Base-by-base conservation (phyloP, 345 rosid genomes). In the Rhodomyrtus tomentosa region DNA sequence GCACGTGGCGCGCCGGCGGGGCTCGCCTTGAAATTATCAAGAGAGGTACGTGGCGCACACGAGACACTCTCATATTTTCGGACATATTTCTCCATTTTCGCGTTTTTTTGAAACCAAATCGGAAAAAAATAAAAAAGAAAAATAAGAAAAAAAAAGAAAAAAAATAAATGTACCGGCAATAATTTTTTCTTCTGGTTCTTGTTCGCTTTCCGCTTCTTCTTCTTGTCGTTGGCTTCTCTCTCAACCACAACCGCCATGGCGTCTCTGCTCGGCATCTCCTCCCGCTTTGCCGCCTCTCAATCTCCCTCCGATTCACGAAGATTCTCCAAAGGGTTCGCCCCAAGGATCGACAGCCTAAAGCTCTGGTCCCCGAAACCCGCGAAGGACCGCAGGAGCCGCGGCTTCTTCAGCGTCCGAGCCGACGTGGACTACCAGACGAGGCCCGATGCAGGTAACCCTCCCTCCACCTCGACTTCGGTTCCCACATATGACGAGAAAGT, bases 401-500 rank as follows among this genome's bases (percentile, higher is more conserved):
- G 29, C n/a, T 83, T 89, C 85, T 49, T 49, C 50, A 89, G 82
- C 86, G 84, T 91, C 88, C 90, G 92, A 81, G 92, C 96, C 38
- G 92, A 88, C 85, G 91, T 87, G 51, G 91, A 90, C 27, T 72
- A 82, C 86, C 90, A 88, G n/a, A 84, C 91, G 45, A 87, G 81
- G 62, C 88, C 90, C 81, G 68, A 82, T 10, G 36, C 91, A 89
- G 95, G 95, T 92, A 93, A 85, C 5, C 62, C 50, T 49, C 14
- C 90, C 25, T 62, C 88, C 59, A 82, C 90, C n/a, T 80, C 86
- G 15, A 82, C 88, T 2, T 52, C 89, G 81, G 88, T 84, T 68
- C 24, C 79, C 79, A 68, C 25, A 45, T 92, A 91, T 42, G 94
- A 92, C 53, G 95, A 92, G 40, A 95, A 94, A 84, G 93, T 96